Evolutionary conservation across 2,329 filamentous ascomycete genomes (phyloP).

Genomic region (Ophiocordyceps camponoti-rufipedis): DNA sequence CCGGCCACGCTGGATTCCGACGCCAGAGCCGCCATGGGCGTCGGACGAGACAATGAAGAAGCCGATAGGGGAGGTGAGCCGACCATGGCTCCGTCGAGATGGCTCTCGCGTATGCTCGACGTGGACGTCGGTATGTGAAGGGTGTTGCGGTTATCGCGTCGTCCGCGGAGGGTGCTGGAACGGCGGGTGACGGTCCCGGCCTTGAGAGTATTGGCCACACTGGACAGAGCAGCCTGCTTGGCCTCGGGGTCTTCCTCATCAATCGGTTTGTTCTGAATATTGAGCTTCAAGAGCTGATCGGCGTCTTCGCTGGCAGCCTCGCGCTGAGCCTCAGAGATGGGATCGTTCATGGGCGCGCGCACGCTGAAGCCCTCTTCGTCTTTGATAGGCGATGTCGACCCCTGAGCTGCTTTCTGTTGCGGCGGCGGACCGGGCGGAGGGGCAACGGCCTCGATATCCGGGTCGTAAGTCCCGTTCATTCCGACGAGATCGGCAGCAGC

Average conservation of each 20-base stretch:
- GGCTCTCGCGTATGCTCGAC: slow-evolving; percentile 15
- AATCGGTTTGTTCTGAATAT: slow-evolving; percentile 62
- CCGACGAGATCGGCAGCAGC: slow-evolving; percentile 14
- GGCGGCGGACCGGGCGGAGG: slow-evolving; percentile 33
- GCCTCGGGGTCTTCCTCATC: slow-evolving; percentile 60
- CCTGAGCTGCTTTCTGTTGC: slow-evolving; percentile 18
- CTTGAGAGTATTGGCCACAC: slow-evolving; percentile 55
- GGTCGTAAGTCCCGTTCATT: slow-evolving; percentile 27
- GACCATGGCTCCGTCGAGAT: slow-evolving; percentile 9
- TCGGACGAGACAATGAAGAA: slow-evolving; percentile 15
- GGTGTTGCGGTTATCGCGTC: slow-evolving; percentile 82
- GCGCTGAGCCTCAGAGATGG: slow-evolving; percentile 54
- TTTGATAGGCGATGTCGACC: slow-evolving; percentile 21
- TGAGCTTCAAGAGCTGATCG: slow-evolving; percentile 60
- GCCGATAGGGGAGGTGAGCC: slow-evolving; percentile 4
- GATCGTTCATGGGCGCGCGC: slow-evolving; percentile 42
- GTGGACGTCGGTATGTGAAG: slow-evolving; percentile 48
- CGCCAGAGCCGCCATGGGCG: slow-evolving; percentile 35
- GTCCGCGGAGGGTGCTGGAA: slow-evolving; percentile 63
- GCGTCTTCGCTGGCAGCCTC: slow-evolving; percentile 39
- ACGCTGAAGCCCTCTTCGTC: slow-evolving; percentile 64
- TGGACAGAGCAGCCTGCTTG: slow-evolving; percentile 55
- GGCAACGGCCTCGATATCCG: slow-evolving; percentile 31
- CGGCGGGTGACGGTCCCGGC: slow-evolving; percentile 48
- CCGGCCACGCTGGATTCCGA: slow-evolving; percentile 42